Base-by-base conservation (phyloP, 1,139 yeast genomes). In the Pichia sp. region DNA sequence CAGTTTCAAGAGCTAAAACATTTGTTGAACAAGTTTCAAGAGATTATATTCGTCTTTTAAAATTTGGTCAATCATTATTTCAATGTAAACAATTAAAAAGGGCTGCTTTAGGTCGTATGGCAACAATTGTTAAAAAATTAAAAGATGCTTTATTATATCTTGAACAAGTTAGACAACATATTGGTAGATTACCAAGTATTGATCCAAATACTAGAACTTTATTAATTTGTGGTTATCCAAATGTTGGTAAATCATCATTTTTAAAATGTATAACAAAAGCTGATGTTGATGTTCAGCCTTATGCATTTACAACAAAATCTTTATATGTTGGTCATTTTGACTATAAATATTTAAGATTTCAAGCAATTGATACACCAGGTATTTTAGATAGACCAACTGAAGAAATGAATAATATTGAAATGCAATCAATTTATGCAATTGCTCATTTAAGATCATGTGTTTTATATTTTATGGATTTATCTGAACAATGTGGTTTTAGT, bases 61-160 rank as follows among this genome's bases (percentile, higher is more conserved):
- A 92, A 73, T 92, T 89, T 65, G 98, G 98, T 63, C 98, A 92
- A 74, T 89, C 97, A 31, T 75, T 92, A 56, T 94, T 89, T 72
- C 98, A 94, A 73, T 92, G 99, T 77, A 92, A 92, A 72, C 98
- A 94, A 73, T 81, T 92, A 68, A 92, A 92, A 71, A 79, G 97
- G 64, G 99, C 99, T 58, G 99, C 97, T 36, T 75, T 92, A 60
- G 99, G 99, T 76, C 86, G 99, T 72, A 92, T 92, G 99, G 98
- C 98, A 50, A 92, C 99, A 45, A 88, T 92, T 63, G 81, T 83
- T 62, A 92, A 92, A 75, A 88, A 94, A 62, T 79, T 92, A 65
- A 94, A 90, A 72, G 98, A 92, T 67, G 94, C 98, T 38, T 75
- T 92, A 56, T 77, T 81, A 44, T 92, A 94, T 72, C 76, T 92